Evolutionary conservation across 139 green algal species (phyloP).

Genomic region (Zygnema cylindricum): DNA sequence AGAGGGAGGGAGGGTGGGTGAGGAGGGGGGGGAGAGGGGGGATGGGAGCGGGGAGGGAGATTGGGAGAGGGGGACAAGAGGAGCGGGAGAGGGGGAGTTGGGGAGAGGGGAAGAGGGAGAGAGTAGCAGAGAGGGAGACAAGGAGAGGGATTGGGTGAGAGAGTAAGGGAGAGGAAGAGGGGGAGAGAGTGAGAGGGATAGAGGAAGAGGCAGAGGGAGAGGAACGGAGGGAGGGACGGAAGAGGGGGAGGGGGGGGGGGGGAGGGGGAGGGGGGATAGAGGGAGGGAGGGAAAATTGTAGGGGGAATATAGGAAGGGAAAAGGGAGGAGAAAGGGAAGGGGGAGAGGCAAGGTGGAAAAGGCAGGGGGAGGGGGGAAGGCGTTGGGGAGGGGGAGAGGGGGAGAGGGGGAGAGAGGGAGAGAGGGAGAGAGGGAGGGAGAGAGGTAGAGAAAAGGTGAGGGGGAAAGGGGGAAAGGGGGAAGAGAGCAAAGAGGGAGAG

Average conservation of each 20-base stretch:
- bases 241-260: not conserved
- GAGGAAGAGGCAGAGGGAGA: not conserved
- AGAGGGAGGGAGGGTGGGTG: too few species aligned
- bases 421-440: not conserved
- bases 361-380: not conserved
- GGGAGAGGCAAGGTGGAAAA: not conserved
- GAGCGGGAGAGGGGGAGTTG: too few species aligned
- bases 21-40: too few species aligned
- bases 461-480: not conserved
- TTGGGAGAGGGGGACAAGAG: too few species aligned
- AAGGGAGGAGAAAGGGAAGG: not conserved
- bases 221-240: not conserved
- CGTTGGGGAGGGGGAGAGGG: not conserved
- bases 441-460: not conserved
- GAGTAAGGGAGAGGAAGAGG: not conserved
- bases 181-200: not conserved
- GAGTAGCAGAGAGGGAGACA: not conserved
- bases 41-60: too few species aligned
- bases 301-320: not conserved
- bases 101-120: too few species aligned
- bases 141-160: not conserved
- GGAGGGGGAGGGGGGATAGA: not conserved
- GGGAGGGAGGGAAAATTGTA: not conserved
- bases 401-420: constrained; percentile 3
- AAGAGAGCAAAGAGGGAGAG: not conserved